These are phyloP conservation scores for Sporisorium reilianum DNA, from an alignment of 1,284 basidiomycete genomes.

Conservation along the genomic window DNA sequence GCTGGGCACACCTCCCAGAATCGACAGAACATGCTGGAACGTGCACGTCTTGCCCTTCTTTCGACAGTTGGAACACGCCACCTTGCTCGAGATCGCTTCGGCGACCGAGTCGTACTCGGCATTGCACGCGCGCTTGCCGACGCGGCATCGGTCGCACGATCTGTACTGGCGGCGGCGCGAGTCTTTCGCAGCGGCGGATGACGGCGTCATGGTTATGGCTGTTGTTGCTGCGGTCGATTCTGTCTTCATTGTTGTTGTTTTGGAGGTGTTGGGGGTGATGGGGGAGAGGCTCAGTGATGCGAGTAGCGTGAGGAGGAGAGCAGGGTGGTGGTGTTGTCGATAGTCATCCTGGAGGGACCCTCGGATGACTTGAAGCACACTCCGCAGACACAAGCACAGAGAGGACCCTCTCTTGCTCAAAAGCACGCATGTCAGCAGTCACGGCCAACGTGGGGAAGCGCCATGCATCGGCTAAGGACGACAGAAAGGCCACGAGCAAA, in stretches of 20 bases:
- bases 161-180: slow-evolving; percentile 34
- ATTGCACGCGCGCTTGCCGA: slow-evolving; percentile 32
- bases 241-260: slow-evolving; percentile 6
- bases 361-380: no score
- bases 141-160: slow-evolving; percentile 33
- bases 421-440: background rate
- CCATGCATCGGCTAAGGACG: background rate
- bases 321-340: background rate
- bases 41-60: slow-evolving; percentile 36
- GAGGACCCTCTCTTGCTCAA: background rate
- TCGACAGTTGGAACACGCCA: slow-evolving; percentile 30
- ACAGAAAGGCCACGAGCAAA: background rate
- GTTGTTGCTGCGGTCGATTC: background rate
- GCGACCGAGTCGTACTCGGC: slow-evolving; percentile 31
- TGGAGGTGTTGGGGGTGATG: background rate
- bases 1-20: slow-evolving; percentile 22
- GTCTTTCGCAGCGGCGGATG: slow-evolving; percentile 8
- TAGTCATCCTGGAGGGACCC: no score
- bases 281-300: no score
- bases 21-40: slow-evolving; percentile 31
- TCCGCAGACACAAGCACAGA: background rate
- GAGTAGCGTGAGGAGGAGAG: no score
- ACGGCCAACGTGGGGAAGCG: background rate
- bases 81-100: slow-evolving; percentile 32
- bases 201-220: background rate